These are phyloP conservation scores for Diplotaxis tenuifolia DNA, from an alignment of 345 rosid species.

Conservation along the genomic window DNA sequence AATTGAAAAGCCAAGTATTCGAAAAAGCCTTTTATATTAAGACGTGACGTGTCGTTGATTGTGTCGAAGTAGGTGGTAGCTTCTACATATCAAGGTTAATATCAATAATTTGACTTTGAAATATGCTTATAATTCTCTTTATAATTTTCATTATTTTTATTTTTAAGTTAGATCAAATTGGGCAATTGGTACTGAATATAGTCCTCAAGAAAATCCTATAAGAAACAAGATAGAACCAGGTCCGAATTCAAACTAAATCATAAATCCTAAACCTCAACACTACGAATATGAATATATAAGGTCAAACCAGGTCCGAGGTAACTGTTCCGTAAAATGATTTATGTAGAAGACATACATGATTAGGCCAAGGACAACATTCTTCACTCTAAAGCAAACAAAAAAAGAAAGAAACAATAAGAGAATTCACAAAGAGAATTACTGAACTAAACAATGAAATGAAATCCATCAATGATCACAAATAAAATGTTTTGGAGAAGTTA, in stretches of 20 bases:
- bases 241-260: neutral
- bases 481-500: neutral
- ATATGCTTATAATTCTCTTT: too few relatives aligned
- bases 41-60: constrained; percentile 1
- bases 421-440: neutral
- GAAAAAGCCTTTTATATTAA: neutral
- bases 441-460: neutral
- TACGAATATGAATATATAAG: neutral
- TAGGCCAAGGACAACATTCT: neutral
- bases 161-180: neutral
- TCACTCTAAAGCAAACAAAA: neutral
- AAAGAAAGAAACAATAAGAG: neutral
- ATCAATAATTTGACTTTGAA: neutral
- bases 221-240: neutral
- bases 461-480: neutral
- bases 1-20: neutral
- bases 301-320: neutral
- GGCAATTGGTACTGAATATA: neutral
- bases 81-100: neutral
- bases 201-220: neutral
- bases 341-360: neutral
- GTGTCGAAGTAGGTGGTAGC: neutral
- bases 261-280: neutral
- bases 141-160: neutral
- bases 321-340: neutral